Conservation (phyloP, 495 filamentous ascomycete species). For the Penicillium ucsense region DNA sequence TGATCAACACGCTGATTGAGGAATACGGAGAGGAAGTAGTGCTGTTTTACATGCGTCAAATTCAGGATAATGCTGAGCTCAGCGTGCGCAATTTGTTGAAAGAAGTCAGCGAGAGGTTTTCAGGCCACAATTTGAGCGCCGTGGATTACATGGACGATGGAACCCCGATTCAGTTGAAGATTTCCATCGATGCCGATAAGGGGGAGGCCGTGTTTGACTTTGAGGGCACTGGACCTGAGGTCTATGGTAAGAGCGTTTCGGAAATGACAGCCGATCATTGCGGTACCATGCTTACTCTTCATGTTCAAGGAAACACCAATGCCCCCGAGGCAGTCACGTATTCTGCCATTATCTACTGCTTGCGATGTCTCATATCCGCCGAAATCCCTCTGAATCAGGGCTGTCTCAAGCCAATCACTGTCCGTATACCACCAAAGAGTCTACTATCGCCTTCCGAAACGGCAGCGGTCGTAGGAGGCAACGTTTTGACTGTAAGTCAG, state of each 20-base stretch:
- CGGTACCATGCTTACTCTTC: slow-evolving; percentile 2
- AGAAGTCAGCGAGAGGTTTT: slow-evolving; percentile 59
- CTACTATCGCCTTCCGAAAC: slow-evolving; percentile 69
- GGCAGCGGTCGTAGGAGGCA: slow-evolving; percentile 84
- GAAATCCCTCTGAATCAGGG: slow-evolving; percentile 96
- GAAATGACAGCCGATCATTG: background rate
- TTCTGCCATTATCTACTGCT: slow-evolving; percentile 87
- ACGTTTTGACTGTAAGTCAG: slow-evolving; percentile 56
- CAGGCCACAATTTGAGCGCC: slow-evolving; percentile 66
- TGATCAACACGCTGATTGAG: slow-evolving; percentile 71
- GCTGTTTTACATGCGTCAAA: slow-evolving; percentile 85
- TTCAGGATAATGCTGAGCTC: slow-evolving; percentile 83
- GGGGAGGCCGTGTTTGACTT: slow-evolving; percentile 92
- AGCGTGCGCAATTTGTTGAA: slow-evolving; percentile 74
- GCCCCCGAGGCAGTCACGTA: slow-evolving; percentile 88
- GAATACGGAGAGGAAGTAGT: slow-evolving; percentile 89
- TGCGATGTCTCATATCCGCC: slow-evolving; percentile 76
- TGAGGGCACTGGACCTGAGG: slow-evolving; percentile 68
- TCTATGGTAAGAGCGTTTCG: slow-evolving; percentile 46
- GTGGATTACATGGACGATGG: slow-evolving; percentile 93
- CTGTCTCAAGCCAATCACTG: slow-evolving; percentile 73
- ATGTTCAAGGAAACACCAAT: slow-evolving; percentile 64
- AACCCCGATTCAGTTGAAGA: slow-evolving; percentile 71
- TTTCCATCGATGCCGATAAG: slow-evolving; percentile 70
- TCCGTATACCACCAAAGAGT: slow-evolving; percentile 67